Evolutionary conservation across 306 rosid species (phyloP), one percentile per base, ranked within the genome.

Genomic region (Potentilla sterilis): DNA sequence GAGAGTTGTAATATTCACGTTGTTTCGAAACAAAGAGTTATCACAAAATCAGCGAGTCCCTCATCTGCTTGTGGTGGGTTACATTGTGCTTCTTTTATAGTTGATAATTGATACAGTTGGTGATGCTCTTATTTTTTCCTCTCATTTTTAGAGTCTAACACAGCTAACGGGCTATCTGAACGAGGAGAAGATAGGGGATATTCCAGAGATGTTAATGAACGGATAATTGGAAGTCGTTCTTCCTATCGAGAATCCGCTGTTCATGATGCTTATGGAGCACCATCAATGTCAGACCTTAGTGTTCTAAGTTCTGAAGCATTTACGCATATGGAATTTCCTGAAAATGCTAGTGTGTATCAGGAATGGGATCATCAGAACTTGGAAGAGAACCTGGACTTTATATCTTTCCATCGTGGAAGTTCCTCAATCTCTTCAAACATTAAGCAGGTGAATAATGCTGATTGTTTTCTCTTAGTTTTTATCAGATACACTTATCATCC

Each of bases 1-100:
- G 78, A 79, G 38, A 72, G 75, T 83, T 87, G 91, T 73, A 93
- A 90, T 76, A 78, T 92, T 42, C 85, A 86, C 83, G 75, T 89
- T 69, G 85, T 92, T 72, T 86, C 88, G 48, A 88, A 79, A 89
- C 79, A 81, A 44, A 83, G 77, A 84, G 81, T 88, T 71, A 67
- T 84, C 77, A 86, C 85, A 49, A 87, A 88, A 81, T 83, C 87
- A 62, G 87, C 88, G 16, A 82, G 69, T 80, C 59, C 86, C 49
- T 79, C 89, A 67, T 79, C 76, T 18, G 65, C 79, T 61, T 61
- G 70, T 69, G 94, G 96, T 92, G 85, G 73, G 83, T 80, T 57
- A 57, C 55, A 85, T 78, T 77, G 67, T 43, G 54, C 74, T 84
- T 69, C 51, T 75, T 74, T 76, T 82, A 4, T 12, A 6, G 38